Base-by-base conservation (phyloP, 208 protist genomes). In the Crithidia brevicula region DNA sequence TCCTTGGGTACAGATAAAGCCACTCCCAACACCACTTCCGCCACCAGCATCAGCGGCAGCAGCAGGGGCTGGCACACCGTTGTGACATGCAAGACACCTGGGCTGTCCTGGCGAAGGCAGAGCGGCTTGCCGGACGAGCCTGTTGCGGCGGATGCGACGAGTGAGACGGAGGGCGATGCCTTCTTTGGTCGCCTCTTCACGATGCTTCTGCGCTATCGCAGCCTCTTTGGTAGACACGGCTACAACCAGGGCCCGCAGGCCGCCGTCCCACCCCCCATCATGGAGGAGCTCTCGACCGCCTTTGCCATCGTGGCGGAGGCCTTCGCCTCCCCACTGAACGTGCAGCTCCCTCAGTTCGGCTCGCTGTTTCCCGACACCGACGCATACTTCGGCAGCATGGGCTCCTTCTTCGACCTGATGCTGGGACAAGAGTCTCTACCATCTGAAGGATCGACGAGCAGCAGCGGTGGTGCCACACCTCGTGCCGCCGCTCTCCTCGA, bases 301-400 rank as follows among this genome's bases (percentile, higher is more conserved):
- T 91, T 96, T 59, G 60, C 71, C 28, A 80, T 94, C 20, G 38
- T 47, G n/a, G 68, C 75, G 11, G 93, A 97, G 79, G 91, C 84
- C 16, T 97, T 97, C 67, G 93, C 90, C 15, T 94, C 86, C 3
- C 93, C 93, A 27, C 52, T 96, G 22, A 97, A 97, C 61, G 78
- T 79, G 50, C 84, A 92, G 42, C 83, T 94, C 52, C 68, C 69
- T 3, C 67, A 63, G 43, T 97, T 85, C 65, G 86, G 82, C 57
- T 94, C 86, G 40, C 67, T 92, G 1, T 97, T 97, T 50, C 80
- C 87, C 0, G 93, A 97, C 64, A 92, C 81, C 5, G 93, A 97
- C 67, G 43, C 28, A 1, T 77, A 60, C 31, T 97, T 96, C 72
- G 89, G 89, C n/a, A 85, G 72, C 40, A 28, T 79, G 18, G 93